Evolutionary conservation across 2,329 filamentous ascomycete species (phyloP), one percentile per base, ranked within the genome.

Genomic region (Xylariaceae sp.): DNA sequence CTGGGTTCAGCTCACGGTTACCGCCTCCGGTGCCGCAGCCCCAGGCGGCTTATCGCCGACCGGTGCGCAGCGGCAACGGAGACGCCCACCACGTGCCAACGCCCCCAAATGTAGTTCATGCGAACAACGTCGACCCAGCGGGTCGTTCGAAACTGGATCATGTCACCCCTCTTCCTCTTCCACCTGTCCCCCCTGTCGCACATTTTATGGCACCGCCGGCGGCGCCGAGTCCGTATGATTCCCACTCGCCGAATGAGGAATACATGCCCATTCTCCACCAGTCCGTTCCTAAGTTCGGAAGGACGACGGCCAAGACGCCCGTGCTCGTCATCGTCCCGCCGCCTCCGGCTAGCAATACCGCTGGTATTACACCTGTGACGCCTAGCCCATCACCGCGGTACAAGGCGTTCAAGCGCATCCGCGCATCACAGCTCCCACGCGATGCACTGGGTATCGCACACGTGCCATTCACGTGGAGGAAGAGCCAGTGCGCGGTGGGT

Each of bases 361-460:
- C 71, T 45, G 67, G 69, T 1, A 69, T 70, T 58, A 70, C 70
- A 0, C 69, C 70, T 9, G 58, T 70, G 17, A 70, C 69, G 7
- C 68, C 70, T 7, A 64, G 59, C 9, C 61, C 66, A 2, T 70
- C 68, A 17, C 59, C 67, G n/a, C 50, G 59, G 37, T 42, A 61
- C 2, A 65, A 59, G 34, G 62, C 58, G 0, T 70, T 66, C 18
- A 59, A 55, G 42, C 61, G 64, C 53, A 64, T 56, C 47, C 61
- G 65, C 37, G 61, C 55, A 2, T 65, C 64, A 0, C 67, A 66
- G 34, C 60, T 69, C 11, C 67, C 70, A 7, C 66, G 67, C 4
- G 70, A 73, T 51, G 70, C 68, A 1, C 65, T 73, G 9, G 71
- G 71, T 0, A 72, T 73, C 53, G 62, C 69, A 10, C 54, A 69